phyloP scores from a whole-genome alignment of 768 basidiomycete genomes.

The Termitomyces sp. region DNA sequence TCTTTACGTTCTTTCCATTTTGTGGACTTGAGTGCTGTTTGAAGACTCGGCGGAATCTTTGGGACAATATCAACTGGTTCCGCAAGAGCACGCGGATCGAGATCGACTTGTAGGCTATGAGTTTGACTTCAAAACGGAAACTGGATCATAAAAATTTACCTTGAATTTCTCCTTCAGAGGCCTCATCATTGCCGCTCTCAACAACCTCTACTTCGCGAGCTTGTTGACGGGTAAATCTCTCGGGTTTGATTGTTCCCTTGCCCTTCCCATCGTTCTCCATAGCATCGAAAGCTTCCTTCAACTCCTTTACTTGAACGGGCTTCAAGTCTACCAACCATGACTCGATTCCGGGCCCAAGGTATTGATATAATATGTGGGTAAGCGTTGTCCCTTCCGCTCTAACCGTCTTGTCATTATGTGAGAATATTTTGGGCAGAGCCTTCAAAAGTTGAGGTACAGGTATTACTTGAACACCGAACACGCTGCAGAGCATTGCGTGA shows the following conservation, averaged over 20 bases:
- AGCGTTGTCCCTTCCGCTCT: conserved; percentile 87
- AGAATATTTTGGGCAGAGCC: conserved; percentile 87
- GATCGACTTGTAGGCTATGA: conserved; percentile 38
- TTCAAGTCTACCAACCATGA: conserved; percentile 88
- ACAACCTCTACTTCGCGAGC: conserved; percentile 64
- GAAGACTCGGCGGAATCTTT: conserved; percentile 73
- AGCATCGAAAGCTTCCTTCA: conserved; percentile 85
- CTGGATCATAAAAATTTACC: conserved; percentile 30
- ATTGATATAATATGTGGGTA: conserved; percentile 75
- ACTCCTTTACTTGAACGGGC: conserved; percentile 93
- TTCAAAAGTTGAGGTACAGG: conserved; percentile 83
- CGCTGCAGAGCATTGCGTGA: conserved; percentile 35
- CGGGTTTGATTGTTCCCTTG: conserved; percentile 76
- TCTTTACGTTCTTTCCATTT: conserved; percentile 99
- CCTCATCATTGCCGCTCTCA: conserved; percentile 29
- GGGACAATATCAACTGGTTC: conserved; percentile 78
- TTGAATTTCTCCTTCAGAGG: conserved; percentile 34
- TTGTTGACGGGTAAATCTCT: conserved; percentile 71
- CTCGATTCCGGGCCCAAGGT: conserved; percentile 80
- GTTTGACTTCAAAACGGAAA: conserved; percentile 8
- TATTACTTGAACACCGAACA: conserved; percentile 74
- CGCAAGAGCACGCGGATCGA: conserved; percentile 76
- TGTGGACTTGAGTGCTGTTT: conserved; percentile 74
- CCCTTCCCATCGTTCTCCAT: conserved; percentile 86
- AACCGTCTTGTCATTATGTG: conserved; percentile 92